Conservation (phyloP, 148 eudicot genomes). For the Diospyros lotus region DNA sequence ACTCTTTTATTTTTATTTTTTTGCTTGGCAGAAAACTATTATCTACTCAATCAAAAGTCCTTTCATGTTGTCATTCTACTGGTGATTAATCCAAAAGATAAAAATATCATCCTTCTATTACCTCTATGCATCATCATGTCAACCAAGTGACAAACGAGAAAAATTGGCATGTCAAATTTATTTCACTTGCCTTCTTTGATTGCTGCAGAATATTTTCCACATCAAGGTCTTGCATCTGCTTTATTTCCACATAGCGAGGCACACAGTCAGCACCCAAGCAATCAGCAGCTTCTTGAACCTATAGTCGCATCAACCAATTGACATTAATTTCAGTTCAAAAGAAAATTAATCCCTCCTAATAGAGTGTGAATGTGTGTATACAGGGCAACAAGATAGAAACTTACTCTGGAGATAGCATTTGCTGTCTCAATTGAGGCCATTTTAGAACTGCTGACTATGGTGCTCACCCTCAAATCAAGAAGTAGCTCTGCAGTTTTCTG, state of each 20-base stretch:
- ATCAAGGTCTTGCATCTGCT: conserved; percentile 57
- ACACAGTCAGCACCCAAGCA: conserved; percentile 84
- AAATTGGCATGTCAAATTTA: neutral
- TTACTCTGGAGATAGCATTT: conserved; percentile 59
- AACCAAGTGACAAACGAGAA: neutral
- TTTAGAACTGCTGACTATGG: conserved; percentile 58
- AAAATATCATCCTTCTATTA: too few relatives aligned
- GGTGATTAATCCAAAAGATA: neutral
- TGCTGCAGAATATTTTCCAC: conserved; percentile 43
- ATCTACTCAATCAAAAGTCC: neutral
- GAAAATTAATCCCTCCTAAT: neutral
- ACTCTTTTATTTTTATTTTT: too few relatives aligned
- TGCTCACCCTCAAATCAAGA: conserved; percentile 74
- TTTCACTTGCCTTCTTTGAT: conserved; percentile 38
- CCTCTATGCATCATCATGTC: neutral
- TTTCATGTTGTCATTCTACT: neutral
- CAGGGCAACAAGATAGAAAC: conserved; percentile 9
- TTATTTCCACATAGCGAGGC: conserved; percentile 73
- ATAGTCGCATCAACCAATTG: conserved; percentile 10
- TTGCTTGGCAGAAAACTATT: neutral
- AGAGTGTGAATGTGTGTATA: neutral
- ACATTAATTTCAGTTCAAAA: neutral
- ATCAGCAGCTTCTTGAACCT: conserved; percentile 98
- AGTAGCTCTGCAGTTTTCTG: conserved; percentile 97
- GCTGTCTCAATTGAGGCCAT: conserved; percentile 70